A percentile compares a stretch with the other conserved stretches of the same genome.
Conservation (phyloP, 179 eudicot genomes). For the Silene coronaria region DNA sequence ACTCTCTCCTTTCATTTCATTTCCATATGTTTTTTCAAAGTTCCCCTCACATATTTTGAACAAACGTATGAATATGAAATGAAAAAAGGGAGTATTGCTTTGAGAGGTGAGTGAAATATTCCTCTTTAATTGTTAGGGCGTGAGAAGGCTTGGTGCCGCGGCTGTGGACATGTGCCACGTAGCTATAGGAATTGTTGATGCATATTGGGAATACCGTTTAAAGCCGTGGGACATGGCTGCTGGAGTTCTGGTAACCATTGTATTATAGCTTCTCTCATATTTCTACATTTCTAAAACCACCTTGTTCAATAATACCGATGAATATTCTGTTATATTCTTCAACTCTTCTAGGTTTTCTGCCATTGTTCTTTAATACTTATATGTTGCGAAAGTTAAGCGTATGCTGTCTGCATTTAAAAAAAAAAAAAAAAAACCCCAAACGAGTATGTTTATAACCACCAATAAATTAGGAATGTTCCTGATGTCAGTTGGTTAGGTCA, state of each 20-base stretch:
- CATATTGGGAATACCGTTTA: slow-evolving; percentile 94
- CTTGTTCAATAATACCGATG: neutral
- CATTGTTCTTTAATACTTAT: neutral
- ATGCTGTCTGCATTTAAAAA: neutral
- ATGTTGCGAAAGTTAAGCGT: too few species aligned
- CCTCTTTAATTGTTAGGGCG: slow-evolving; percentile 49
- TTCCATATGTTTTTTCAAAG: too few species aligned
- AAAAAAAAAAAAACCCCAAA: neutral
- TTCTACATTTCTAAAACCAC: neutral
- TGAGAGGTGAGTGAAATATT: slow-evolving; percentile 3
- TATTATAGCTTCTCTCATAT: neutral
- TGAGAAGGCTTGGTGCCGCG: slow-evolving; percentile 97
- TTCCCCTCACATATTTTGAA: too few species aligned
- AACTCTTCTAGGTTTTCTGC: neutral
- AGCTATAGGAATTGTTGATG: slow-evolving; percentile 87
- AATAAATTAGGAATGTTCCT: neutral
- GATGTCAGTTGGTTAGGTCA: neutral
- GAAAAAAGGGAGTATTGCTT: neutral
- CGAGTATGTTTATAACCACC: neutral
- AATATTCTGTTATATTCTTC: neutral
- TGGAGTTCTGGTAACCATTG: slow-evolving; percentile 75
- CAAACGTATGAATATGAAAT: too few species aligned
- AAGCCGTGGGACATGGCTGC: slow-evolving; percentile 99
- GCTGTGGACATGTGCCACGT: slow-evolving; percentile 99
- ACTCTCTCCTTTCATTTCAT: too few species aligned